Base-by-base conservation (phyloP, 225 moss, liverwort and hornwort genomes). In the Polytrichum commune region DNA sequence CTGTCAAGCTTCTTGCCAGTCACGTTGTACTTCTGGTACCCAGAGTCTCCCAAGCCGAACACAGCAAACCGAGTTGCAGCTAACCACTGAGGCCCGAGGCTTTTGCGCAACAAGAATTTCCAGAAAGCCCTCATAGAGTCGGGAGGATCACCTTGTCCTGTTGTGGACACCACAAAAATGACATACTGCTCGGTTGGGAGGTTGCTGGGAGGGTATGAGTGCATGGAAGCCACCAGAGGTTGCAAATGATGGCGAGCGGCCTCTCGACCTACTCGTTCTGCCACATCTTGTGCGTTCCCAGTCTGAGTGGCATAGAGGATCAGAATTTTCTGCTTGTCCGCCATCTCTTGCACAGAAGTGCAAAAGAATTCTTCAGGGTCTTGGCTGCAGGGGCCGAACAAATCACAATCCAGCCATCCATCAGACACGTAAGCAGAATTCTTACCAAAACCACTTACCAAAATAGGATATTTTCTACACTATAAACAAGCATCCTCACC, bases 41-140 rank as follows among this genome's bases (percentile, higher is more conserved):
- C 98, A 24, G 98, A 98, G 71, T 98, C 98, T 68, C 98, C 98
- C 66, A 98, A 76, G 18, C 98, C 98, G 75, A 98, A 98, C 7
- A 98, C 98, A 60, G 80, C 85, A 62, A 87, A 93, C 5, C 84
- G 72, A 27, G 87, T 77, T 53, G 84, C 80, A 16, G 71, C 73
- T 64, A 98, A 74, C 95, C 93, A 98, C 10, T 70, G 74, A 64
- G 78, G 81, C 26, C 98, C 89, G 8, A 98, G 84, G 76, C 93
- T 98, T 81, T 93, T 98, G 55, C 95, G 91, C 29, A 98, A 89
- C 71, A 98, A 53, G 61, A 80, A 79, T 29, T 87, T 91, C 98
- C 98, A 98, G 29, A 98, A 95, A 13, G 85, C 77, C 76, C 87
- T 85, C 92, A 98, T 93, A 28, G 87, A 72, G 56, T 87, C 93